A percentile compares a stretch with the other conserved stretches of the same genome.
Evolutionary conservation across 116 monocot species (phyloP).

Genomic region (Cymodocea nodosa): DNA sequence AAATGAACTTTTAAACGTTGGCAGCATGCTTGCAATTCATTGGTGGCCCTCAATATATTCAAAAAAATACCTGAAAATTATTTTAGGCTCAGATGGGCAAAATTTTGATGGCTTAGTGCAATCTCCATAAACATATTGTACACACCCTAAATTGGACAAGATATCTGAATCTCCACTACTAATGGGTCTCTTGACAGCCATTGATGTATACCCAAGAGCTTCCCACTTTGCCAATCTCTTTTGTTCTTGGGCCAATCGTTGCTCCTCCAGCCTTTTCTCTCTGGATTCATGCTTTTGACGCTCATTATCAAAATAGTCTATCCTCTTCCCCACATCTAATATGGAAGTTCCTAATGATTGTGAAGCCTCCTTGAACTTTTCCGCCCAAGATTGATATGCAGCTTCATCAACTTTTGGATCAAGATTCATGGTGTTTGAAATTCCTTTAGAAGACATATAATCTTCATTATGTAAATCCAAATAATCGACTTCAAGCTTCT

Average conservation of each 20-base stretch:
- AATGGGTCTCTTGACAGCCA: constrained; percentile 48
- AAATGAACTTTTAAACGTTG: too few species aligned
- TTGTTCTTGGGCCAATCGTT: constrained; percentile 56
- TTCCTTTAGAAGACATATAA: constrained; percentile 8
- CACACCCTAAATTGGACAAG: constrained; percentile 49
- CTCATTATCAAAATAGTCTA: constrained; percentile 22
- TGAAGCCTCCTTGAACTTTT: constrained; percentile 70
- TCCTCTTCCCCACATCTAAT: constrained; percentile 22
- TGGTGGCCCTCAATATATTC: not conserved
- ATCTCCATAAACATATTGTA: constrained; percentile 90
- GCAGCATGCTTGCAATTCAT: too few species aligned
- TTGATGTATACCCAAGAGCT: constrained; percentile 63
- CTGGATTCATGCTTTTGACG: constrained; percentile 32
- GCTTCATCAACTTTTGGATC: constrained; percentile 63
- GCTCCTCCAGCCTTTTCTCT: constrained; percentile 48
- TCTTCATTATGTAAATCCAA: constrained; percentile 12
- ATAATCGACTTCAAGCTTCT: constrained; percentile 57
- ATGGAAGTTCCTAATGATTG: constrained; percentile 19
- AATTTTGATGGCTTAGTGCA: constrained; percentile 63
- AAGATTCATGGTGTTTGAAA: constrained; percentile 17
- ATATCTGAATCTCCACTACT: constrained; percentile 15
- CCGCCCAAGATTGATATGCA: constrained; percentile 75
- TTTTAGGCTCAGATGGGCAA: constrained; percentile 47
- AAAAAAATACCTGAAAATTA: constrained; percentile 73
- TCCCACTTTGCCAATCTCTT: constrained; percentile 84